Evolutionary conservation across 2,329 filamentous ascomycete species (phyloP).

Genomic region (Thelonectria rubi): DNA sequence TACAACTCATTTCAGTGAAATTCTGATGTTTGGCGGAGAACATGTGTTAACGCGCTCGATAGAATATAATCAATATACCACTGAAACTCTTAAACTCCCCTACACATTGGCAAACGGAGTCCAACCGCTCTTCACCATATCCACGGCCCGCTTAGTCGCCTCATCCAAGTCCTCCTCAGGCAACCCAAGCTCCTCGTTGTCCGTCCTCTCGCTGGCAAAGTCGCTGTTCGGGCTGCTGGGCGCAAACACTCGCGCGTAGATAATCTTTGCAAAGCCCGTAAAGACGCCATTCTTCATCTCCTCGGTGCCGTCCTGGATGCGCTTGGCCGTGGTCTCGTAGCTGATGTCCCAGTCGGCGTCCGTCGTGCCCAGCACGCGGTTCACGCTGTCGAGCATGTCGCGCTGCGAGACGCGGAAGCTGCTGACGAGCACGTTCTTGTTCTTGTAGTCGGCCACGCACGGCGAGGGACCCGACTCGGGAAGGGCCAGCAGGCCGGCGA

Average conservation of each 20-base stretch:
- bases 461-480: constrained; percentile 51
- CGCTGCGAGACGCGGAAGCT: constrained; percentile 68
- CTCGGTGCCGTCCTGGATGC: constrained; percentile 58
- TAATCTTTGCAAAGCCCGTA: constrained; percentile 55
- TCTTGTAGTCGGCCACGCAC: constrained; percentile 46
- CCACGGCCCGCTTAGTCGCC: constrained; percentile 31
- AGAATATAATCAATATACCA: too few relatives aligned
- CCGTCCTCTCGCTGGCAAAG: constrained; percentile 51
- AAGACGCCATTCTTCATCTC: constrained; percentile 53
- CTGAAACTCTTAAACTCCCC: too few relatives aligned
- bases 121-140: constrained; percentile 16
- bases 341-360: constrained; percentile 61
- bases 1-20: too few relatives aligned
- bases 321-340: constrained; percentile 55
- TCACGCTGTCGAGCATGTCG: constrained; percentile 71
- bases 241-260: constrained; percentile 67
- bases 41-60: too few relatives aligned
- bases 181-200: constrained; percentile 64
- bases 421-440: constrained; percentile 59
- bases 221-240: constrained; percentile 38
- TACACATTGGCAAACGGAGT: not conserved
- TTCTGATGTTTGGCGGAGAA: too few relatives aligned
- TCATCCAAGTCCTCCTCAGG: constrained; percentile 67
- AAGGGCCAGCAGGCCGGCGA: constrained; percentile 59
- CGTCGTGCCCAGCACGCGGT: constrained; percentile 64